A percentile compares a stretch with the other conserved stretches of the same genome.
phyloP scores from a whole-genome alignment of 495 filamentous ascomycete species.

The Penicillium lividum region DNA sequence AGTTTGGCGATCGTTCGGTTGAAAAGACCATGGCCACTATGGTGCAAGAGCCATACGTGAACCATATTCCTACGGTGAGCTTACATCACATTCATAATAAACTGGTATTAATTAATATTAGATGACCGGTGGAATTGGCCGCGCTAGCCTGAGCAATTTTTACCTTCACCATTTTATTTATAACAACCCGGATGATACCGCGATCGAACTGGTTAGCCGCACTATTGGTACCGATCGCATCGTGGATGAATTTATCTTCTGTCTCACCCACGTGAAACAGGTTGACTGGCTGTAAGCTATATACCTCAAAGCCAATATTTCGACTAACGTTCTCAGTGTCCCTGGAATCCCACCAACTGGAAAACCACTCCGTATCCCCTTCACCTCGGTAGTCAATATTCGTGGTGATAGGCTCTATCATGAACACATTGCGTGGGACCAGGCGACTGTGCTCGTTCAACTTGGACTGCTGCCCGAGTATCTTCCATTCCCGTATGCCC shows the following conservation, averaged over 20 bases:
- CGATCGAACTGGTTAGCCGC: conserved; percentile 63
- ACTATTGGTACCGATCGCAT: conserved; percentile 58
- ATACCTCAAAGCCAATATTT: neutral
- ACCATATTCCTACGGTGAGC: conserved; percentile 45
- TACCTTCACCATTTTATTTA: conserved; percentile 70
- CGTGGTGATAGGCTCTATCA: conserved; percentile 70
- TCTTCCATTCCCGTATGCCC: conserved; percentile 55
- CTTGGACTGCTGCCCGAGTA: conserved; percentile 64
- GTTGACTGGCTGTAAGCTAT: conserved; percentile 64
- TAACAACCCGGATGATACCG: conserved; percentile 58
- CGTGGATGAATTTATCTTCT: conserved; percentile 53
- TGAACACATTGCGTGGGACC: conserved; percentile 83
- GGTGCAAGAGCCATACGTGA: conserved; percentile 52
- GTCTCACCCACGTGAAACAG: conserved; percentile 62
- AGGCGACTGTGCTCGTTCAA: conserved; percentile 69
- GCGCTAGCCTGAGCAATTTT: conserved; percentile 57
- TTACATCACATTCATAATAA: neutral
- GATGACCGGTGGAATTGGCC: conserved; percentile 67
- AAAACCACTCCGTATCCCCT: conserved; percentile 58
- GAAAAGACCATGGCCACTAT: conserved; percentile 47
- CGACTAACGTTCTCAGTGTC: conserved; percentile 68
- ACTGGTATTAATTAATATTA: neutral
- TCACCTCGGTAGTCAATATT: conserved; percentile 70
- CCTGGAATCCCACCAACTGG: conserved; percentile 69
- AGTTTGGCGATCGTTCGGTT: conserved; percentile 30